A percentile compares a stretch with the other conserved stretches of the same genome.
Conservation (phyloP, 495 filamentous ascomycete species). For the Aspergillus taichungensis region DNA sequence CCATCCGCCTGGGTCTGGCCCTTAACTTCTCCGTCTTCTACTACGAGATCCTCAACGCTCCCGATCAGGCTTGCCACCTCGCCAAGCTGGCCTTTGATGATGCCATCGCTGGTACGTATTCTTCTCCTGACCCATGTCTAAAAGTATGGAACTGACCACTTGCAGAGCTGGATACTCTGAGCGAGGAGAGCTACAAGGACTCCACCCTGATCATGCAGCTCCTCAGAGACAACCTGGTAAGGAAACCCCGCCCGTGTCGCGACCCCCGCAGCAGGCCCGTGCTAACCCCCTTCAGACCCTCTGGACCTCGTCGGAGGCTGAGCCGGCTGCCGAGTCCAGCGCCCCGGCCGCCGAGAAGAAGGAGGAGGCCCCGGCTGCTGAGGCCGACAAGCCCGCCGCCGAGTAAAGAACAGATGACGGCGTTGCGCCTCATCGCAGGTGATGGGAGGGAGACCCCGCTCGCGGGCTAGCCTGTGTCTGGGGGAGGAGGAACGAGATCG, state of each 20-base stretch:
- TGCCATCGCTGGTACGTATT: slow-evolving; percentile 81
- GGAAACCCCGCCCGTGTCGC: slow-evolving; percentile 15
- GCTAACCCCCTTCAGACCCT: slow-evolving; percentile 62
- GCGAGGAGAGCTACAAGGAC: slow-evolving; percentile 99
- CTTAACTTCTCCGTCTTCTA: slow-evolving; percentile 99
- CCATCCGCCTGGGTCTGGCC: slow-evolving; percentile 95
- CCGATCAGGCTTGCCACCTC: slow-evolving; percentile 97
- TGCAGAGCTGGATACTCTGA: slow-evolving; percentile 94
- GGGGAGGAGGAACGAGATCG: too few species aligned
- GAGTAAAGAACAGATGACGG: slow-evolving; percentile 39
- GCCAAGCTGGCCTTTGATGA: slow-evolving; percentile 99
- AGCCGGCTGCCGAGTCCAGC: slow-evolving; percentile 49
- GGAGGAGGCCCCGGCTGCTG: slow-evolving; percentile 45
- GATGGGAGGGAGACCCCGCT: background rate
- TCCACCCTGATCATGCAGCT: slow-evolving; percentile 99
- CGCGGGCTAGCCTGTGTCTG: too few species aligned
- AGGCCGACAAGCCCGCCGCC: slow-evolving; percentile 55
- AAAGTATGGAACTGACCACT: background rate
- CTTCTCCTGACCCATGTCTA: background rate
- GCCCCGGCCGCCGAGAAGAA: slow-evolving; percentile 54
- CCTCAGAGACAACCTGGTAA: slow-evolving; percentile 94
- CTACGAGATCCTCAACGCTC: slow-evolving; percentile 99
- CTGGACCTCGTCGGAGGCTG: slow-evolving; percentile 98
- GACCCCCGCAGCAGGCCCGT: background rate
- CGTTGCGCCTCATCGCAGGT: slow-evolving; percentile 22